Conservation (phyloP, 2,329 filamentous ascomycete species). For the Biscogniauxia marginata region DNA sequence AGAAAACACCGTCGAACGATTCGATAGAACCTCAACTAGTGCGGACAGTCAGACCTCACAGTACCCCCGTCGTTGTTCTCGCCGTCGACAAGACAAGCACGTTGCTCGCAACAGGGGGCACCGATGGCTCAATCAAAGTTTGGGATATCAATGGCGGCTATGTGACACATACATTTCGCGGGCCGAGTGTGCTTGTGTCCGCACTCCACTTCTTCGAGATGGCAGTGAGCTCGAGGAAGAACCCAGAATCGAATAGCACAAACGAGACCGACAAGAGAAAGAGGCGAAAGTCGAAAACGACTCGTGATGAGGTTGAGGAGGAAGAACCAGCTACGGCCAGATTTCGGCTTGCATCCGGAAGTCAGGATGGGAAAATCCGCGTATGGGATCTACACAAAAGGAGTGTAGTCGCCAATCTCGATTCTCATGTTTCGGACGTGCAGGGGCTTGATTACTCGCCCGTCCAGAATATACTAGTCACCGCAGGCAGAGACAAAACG, state of each 20-base stretch:
- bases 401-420: constrained; percentile 71
- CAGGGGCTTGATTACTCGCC: constrained; percentile 79
- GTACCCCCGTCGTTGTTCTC: constrained; percentile 83
- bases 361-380: constrained; percentile 88
- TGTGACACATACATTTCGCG: constrained; percentile 92
- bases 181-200: constrained; percentile 87
- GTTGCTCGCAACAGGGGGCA: constrained; percentile 85
- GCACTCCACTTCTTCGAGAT: constrained; percentile 89
- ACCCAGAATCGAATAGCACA: constrained; percentile 42
- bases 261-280: constrained; percentile 43
- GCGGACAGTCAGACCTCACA: constrained; percentile 84
- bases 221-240: constrained; percentile 42
- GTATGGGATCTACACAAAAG: constrained; percentile 91
- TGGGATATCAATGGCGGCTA: constrained; percentile 93
- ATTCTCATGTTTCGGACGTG: constrained; percentile 96
- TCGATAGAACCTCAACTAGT: constrained; percentile 65
- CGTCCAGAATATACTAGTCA: constrained; percentile 72
- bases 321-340: constrained; percentile 43
- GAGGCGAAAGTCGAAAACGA: constrained; percentile 43
- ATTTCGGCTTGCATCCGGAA: constrained; percentile 84
- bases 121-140: constrained; percentile 91
- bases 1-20: constrained; percentile 54
- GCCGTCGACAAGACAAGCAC: constrained; percentile 86
- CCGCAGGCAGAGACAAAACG: constrained; percentile 89
- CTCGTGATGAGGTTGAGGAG: constrained; percentile 41